Percentiles rank a stretch among this genome's conserved stretches.
These are phyloP conservation scores for Rhizopus stolonifer DNA, from an alignment of 371 early-diverging fungal genomes.

Conservation along the genomic window DNA sequence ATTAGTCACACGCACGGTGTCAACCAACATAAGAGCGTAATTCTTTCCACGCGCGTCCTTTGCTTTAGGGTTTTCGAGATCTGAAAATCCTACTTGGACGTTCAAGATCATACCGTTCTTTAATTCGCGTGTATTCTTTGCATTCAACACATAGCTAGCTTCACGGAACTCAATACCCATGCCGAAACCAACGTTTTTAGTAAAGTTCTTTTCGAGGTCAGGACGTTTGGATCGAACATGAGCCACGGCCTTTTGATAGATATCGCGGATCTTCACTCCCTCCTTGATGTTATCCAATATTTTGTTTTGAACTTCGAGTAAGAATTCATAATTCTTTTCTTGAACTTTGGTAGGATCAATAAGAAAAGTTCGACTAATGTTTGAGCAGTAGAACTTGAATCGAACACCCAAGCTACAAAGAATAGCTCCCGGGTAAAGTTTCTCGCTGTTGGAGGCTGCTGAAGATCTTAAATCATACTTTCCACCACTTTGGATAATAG, in stretches of 20 bases:
- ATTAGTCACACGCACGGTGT: slow-evolving; percentile 76
- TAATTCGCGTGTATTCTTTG: slow-evolving; percentile 70
- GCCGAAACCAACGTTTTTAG: slow-evolving; percentile 87
- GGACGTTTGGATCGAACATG: slow-evolving; percentile 79
- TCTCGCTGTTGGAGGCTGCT: slow-evolving; percentile 72
- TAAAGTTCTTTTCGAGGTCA: slow-evolving; percentile 81
- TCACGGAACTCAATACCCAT: slow-evolving; percentile 97
- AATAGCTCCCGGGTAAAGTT: slow-evolving; percentile 85
- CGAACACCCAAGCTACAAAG: slow-evolving; percentile 91
- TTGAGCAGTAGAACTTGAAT: slow-evolving; percentile 92
- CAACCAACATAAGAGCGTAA: slow-evolving; percentile 83
- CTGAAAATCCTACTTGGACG: slow-evolving; percentile 84
- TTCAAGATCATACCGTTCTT: slow-evolving; percentile 86
- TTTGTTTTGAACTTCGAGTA: slow-evolving; percentile 80
- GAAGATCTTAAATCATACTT: slow-evolving; percentile 84
- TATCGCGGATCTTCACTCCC: slow-evolving; percentile 76
- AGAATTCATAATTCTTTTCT: slow-evolving; percentile 89
- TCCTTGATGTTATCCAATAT: slow-evolving; percentile 70
- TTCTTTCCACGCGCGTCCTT: slow-evolving; percentile 65
- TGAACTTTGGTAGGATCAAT: slow-evolving; percentile 89
- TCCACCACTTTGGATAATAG: slow-evolving; percentile 97
- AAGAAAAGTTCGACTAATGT: slow-evolving; percentile 90
- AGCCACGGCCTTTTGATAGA: slow-evolving; percentile 71
- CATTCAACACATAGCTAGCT: slow-evolving; percentile 67
- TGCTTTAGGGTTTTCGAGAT: slow-evolving; percentile 74